Evolutionary conservation across 371 early-diverging fungal genomes (phyloP).

Genomic region (Phascolomyces articulosus): DNA sequence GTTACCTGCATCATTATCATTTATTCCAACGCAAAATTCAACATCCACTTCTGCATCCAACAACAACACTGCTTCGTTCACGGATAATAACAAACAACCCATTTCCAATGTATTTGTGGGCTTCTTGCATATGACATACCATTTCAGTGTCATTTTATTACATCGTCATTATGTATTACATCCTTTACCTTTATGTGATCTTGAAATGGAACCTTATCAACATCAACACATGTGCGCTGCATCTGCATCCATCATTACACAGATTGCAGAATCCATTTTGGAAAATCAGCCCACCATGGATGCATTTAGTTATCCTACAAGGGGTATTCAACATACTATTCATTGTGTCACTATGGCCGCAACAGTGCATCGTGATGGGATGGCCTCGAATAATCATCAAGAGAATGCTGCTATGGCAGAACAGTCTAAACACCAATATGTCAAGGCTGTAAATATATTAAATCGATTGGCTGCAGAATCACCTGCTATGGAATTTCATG

Average conservation of each 20-base stretch:
- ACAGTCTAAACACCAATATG: constrained; percentile 30
- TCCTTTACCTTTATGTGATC: constrained; percentile 22
- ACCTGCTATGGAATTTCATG: constrained; percentile 35
- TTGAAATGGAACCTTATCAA: constrained; percentile 26
- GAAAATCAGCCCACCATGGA: constrained; percentile 24
- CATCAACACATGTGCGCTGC: constrained; percentile 40
- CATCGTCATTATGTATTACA: constrained; percentile 71
- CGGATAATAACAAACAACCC: constrained; percentile 39
- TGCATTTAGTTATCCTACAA: constrained; percentile 32
- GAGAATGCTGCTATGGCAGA: constrained; percentile 10
- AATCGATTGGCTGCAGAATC: constrained; percentile 33
- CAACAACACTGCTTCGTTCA: no score
- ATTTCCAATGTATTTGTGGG: constrained; percentile 42
- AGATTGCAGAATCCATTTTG: constrained; percentile 36
- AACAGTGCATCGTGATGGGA: constrained; percentile 42
- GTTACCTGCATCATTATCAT: constrained; percentile 48
- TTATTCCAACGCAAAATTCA: constrained; percentile 36
- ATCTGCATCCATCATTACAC: constrained; percentile 49
- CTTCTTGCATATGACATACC: constrained; percentile 77
- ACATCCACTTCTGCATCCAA: constrained; percentile 29
- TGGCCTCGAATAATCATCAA: constrained; percentile 7
- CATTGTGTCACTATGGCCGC: constrained; percentile 43
- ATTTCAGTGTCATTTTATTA: constrained; percentile 76
- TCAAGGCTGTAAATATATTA: constrained; percentile 26
- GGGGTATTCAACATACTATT: constrained; percentile 49